Evolutionary conservation across 441 rosid genomes (phyloP).

Genomic region (Euphorbia corollata): DNA sequence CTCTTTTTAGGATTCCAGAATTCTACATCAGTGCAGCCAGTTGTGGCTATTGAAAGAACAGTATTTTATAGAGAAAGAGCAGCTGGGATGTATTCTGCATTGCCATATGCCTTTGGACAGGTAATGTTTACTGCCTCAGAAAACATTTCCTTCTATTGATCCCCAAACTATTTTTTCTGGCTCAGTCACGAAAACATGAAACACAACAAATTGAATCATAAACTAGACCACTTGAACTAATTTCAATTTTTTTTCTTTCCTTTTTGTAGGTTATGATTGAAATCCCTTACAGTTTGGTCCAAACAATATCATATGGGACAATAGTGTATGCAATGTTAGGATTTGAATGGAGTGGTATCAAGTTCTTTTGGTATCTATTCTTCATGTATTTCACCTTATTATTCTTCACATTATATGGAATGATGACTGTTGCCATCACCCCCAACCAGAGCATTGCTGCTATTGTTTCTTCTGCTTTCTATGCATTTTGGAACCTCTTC

Average conservation of each 20-base stretch:
- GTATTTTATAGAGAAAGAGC: slow-evolving; percentile 79
- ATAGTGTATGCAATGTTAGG: slow-evolving; percentile 54
- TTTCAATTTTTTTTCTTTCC: background rate
- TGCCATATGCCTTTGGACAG: slow-evolving; percentile 85
- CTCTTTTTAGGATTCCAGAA: slow-evolving; percentile 63
- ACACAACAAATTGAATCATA: background rate
- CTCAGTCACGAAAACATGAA: no score
- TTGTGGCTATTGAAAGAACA: slow-evolving; percentile 65
- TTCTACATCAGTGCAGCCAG: slow-evolving; percentile 54
- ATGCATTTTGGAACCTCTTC: slow-evolving; percentile 45
- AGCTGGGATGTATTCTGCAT: slow-evolving; percentile 81
- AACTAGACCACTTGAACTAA: background rate
- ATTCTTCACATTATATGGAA: slow-evolving; percentile 51
- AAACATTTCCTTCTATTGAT: no score
- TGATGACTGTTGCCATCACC: slow-evolving; percentile 55
- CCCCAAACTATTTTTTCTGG: no score
- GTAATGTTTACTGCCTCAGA: slow-evolving; percentile 24
- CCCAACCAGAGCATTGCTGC: slow-evolving; percentile 48
- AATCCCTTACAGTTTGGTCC: slow-evolving; percentile 41
- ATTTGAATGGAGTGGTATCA: slow-evolving; percentile 38
- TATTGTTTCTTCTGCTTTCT: slow-evolving; percentile 34
- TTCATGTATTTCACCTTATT: slow-evolving; percentile 48
- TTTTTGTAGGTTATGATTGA: slow-evolving; percentile 41
- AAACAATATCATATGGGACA: slow-evolving; percentile 39
- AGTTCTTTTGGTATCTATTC: slow-evolving; percentile 53